Percentiles rank a stretch among this genome's conserved stretches.
These are phyloP conservation scores for Epichloe sp. DNA, from an alignment of 2,329 filamentous ascomycete species.

Conservation along the genomic window DNA sequence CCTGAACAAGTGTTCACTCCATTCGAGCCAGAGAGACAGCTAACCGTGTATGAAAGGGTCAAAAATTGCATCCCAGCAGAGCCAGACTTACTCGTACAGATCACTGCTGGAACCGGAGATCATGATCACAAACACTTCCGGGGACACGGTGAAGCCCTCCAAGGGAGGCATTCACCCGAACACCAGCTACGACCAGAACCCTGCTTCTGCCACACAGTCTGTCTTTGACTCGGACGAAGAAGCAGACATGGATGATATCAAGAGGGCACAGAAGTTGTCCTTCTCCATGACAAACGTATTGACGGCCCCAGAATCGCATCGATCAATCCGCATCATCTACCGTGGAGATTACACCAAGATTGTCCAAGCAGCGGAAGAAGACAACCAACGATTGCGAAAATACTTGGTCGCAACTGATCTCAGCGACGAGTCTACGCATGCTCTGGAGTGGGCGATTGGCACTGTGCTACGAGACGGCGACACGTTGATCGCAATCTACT, in stretches of 20 bases:
- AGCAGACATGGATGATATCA: conserved; percentile 71
- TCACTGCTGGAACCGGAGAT: conserved; percentile 57
- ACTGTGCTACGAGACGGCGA: conserved; percentile 90
- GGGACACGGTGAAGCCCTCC: conserved; percentile 42
- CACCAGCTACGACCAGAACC: conserved; percentile 67
- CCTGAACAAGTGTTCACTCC: neutral
- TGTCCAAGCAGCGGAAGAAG: conserved; percentile 64
- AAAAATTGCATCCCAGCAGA: conserved; percentile 36
- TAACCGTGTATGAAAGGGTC: conserved; percentile 28
- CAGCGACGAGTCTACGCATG: conserved; percentile 87
- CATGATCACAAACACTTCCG: conserved; percentile 48
- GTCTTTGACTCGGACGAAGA: conserved; percentile 76
- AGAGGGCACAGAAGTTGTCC: conserved; percentile 71
- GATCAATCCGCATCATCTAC: conserved; percentile 79
- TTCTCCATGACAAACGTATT: conserved; percentile 71
- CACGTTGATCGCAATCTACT: conserved; percentile 85
- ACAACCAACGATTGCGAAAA: conserved; percentile 66
- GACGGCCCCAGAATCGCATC: conserved; percentile 60
- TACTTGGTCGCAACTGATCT: conserved; percentile 94
- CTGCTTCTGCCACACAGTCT: conserved; percentile 39
- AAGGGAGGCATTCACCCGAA: conserved; percentile 61
- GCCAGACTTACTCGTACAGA: conserved; percentile 38
- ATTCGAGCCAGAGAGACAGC: neutral
- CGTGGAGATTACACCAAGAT: conserved; percentile 74
- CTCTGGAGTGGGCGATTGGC: conserved; percentile 93